Evolutionary conservation across 345 rosid species (phyloP), one percentile per base, ranked within the genome.

Genomic region (Physaria fendleri): DNA sequence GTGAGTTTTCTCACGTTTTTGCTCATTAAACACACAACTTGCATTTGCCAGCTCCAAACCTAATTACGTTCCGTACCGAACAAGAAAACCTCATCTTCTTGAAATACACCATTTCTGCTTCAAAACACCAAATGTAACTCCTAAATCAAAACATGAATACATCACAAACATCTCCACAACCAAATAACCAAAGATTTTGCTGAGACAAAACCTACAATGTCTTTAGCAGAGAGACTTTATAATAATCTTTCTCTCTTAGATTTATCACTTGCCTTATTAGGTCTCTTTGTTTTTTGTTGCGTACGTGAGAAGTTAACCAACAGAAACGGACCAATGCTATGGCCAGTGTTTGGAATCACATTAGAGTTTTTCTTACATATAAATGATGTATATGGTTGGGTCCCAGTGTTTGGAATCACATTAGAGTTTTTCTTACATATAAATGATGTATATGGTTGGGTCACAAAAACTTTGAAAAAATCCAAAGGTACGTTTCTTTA

Each of bases 321-420:
- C 62, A 81, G 72, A 25, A 77, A 69, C 28, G 61, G 61, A 27
- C 85, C 84, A 2, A 84, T 77, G 82, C 16, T 76, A 4, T 84
- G 92, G 92, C 88, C 97, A 2, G 79, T 81, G 37, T 27, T 90
- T 2, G 92, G 95, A 23, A 56, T 78, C 21, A 10, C 76, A n/a
- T 82, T 83, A 0, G 65, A 78, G 13, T 25, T 78, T 15, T 40
- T 76, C 41, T 12, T 58, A 21, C 45, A 75, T 33, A 15, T 40
- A 46, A 66, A 76, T 7, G 70, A 78, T 64, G 29, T 75, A 12
- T 65, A 79, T 44, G 59, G n/a, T n/a, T n/a, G n/a, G n/a, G n/a
- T n/a, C n/a, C 88, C 97, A 2, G 79, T 81, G 37, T 27, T 90
- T 2, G 92, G 95, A 23, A 56, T 78, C 21, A 10, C 76, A n/a